Evolutionary conservation across 345 rosid genomes (phyloP), one percentile per base, ranked within the genome.

Genomic region (Gossypium rotundifolium): DNA sequence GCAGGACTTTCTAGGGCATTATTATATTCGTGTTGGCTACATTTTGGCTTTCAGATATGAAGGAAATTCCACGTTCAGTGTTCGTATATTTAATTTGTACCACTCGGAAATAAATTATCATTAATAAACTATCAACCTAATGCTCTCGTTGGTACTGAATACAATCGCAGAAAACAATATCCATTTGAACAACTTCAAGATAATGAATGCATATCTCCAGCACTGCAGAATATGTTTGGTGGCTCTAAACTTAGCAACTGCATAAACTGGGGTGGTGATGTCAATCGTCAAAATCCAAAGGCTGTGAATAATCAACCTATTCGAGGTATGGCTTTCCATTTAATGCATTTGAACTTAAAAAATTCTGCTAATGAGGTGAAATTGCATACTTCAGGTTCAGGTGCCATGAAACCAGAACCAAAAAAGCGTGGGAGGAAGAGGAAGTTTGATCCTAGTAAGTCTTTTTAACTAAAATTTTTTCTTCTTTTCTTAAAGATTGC

Each of bases 1-100:
- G 98, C 91, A 86, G 79, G 93, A 88, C 76, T 91, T 93, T 78
- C 87, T 93, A 25, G 93, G 91, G 67, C 90, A 90, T 40, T 90
- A 87, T 82, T 78, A 84, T 54, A 90, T 93, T 49, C 85, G 87
- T 71, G 80, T 86, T 79, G 97, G 98, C 57, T 92, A 86, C 84
- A 82, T 93, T 83, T 75, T 93, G 79, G 79, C 90, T 64, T 93
- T 91, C 83, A 86, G 90, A 91, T 93, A 93, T 52, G 93, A 91
- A 85, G 97, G 97, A 23, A 88, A 83, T 71, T 88, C 95, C 38
- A 83, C 89, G 72, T 93, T 91, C 70, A 85, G 81, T 73, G 96
- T 93, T 79, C 83, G 85, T 80, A 86, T 93, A 65, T 93, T 86
- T 84, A 89, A 91, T 75, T 77, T 93, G 81, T 59, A 93, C 27